Base-by-base conservation (phyloP, 768 basidiomycete species). In the Neoboletus subvelutipes region DNA sequence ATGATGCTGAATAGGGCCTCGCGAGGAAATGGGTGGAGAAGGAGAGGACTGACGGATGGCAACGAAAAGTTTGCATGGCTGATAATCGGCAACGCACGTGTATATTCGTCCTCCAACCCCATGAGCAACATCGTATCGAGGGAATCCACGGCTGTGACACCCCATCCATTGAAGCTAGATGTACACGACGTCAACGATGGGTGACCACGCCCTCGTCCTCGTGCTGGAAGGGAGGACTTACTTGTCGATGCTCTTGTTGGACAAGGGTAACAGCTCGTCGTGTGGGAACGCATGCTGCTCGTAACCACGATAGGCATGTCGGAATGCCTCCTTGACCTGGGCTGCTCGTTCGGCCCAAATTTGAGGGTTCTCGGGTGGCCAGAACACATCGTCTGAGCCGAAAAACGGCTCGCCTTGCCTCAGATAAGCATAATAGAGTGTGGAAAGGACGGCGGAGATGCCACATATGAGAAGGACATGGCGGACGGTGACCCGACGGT, bases 81-180 rank as follows among this genome's bases (percentile, higher is more conserved):
- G 6, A 89, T 72, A 13, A 81, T 73, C 4, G 79, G 75, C 5
- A 91, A 63, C 0, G 87, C 88, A 3, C 84, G 78, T 18, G 75
- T 55, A 65, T 87, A 95, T 64, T 94, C 88, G 2, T 83, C 80
- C 26, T 84, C 69, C 5, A 94, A 75, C 4, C 79, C 90, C 84
- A 95, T 87, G 34, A 98, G 75, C 22, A 89, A 75, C 78, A 96
- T 85, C 1, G 92, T 92, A 64, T 94, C 92, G 24, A 97, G 77
- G 1, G 90, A 84, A 66, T 97, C 94, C 48, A 92, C 80, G 24
- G 84, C 75, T 10, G 89, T 87, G 7, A 89, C 78, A 28, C 85
- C 86, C 90, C 90, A 92, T 12, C 86, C 87, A 65, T 91, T 91
- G 70, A 90, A 88, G 53, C 89, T 90, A 26, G 31, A 6, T 7